Evolutionary conservation across 148 eudicot genomes (phyloP).

Genomic region (Heliamphora exappendiculata): DNA sequence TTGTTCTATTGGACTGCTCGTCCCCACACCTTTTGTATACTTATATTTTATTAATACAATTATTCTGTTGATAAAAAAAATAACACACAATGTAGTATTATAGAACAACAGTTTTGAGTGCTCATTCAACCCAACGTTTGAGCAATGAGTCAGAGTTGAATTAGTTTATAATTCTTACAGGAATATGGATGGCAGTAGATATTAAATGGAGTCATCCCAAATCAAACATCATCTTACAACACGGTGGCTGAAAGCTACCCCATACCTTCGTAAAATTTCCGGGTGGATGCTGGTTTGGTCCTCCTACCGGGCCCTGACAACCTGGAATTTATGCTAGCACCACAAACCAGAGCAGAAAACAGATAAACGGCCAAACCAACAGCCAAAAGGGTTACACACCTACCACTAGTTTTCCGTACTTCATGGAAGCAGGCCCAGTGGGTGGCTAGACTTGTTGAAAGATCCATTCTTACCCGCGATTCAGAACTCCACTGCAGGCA

Average conservation of each 20-base stretch:
- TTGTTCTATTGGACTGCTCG: too few relatives aligned
- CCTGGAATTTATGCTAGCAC: background rate
- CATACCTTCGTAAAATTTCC: constrained; percentile 3
- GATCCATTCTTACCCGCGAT: constrained; percentile 1
- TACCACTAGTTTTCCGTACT: background rate
- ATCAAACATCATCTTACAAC: background rate
- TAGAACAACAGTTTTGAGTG: background rate
- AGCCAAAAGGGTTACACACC: background rate
- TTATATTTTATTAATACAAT: too few relatives aligned
- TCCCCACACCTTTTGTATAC: too few relatives aligned
- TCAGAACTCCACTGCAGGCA: constrained; percentile 9
- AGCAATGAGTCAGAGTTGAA: background rate
- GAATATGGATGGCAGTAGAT: background rate
- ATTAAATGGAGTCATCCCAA: background rate
- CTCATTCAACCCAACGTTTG: background rate
- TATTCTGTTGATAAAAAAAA: too few relatives aligned
- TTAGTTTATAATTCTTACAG: constrained; percentile 1
- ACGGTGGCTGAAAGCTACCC: background rate
- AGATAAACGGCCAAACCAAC: background rate
- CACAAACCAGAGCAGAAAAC: background rate
- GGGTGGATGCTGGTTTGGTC: background rate
- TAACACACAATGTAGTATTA: background rate
- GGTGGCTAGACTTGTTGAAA: constrained; percentile 8
- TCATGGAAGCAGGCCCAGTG: background rate
- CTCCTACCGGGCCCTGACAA: constrained; percentile 2